A percentile compares a stretch with the other conserved stretches of the same genome.
Evolutionary conservation across 768 basidiomycete genomes (phyloP).

Genomic region (Fistulinella prunicolor): DNA sequence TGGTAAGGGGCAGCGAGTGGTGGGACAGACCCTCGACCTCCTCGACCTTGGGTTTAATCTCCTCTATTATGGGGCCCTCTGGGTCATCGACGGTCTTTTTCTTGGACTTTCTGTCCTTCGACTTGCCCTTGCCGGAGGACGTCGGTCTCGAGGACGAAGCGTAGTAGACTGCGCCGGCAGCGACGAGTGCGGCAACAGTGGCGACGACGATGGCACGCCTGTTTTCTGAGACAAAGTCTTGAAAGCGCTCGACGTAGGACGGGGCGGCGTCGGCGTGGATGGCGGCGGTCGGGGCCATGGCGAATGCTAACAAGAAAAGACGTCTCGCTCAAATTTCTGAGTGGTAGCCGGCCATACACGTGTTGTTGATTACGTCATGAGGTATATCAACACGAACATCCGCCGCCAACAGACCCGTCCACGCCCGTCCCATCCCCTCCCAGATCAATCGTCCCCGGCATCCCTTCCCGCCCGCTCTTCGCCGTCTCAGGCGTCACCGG

Average conservation of each 20-base stretch:
- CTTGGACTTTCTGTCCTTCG: slow-evolving; percentile 47
- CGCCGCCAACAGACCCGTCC: slow-evolving; percentile 15
- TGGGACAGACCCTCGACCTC: slow-evolving; percentile 32
- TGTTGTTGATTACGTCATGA: slow-evolving; percentile 25
- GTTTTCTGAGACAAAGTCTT: slow-evolving; percentile 71
- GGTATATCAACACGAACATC: slow-evolving; percentile 34
- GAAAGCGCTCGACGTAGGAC: slow-evolving; percentile 58
- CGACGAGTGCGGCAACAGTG: slow-evolving; percentile 66
- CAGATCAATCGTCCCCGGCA: slow-evolving; percentile 46
- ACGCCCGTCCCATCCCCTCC: slow-evolving; percentile 6
- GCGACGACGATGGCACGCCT: slow-evolving; percentile 73
- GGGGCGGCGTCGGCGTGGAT: slow-evolving; percentile 5
- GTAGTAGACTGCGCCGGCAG: slow-evolving; percentile 74
- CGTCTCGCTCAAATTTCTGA: slow-evolving; percentile 6
- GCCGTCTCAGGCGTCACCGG: slow-evolving; percentile 25
- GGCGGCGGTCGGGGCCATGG: slow-evolving; percentile 22
- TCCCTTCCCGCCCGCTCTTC: slow-evolving; percentile 21
- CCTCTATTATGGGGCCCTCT: slow-evolving; percentile 81
- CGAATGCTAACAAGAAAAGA: neutral
- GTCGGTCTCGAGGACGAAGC: slow-evolving; percentile 40
- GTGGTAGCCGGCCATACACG: slow-evolving; percentile 1
- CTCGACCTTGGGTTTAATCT: slow-evolving; percentile 49
- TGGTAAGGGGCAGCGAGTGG: neutral
- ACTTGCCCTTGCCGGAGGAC: slow-evolving; percentile 44
- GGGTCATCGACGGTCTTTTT: slow-evolving; percentile 53